Percentiles rank a stretch among this genome's conserved stretches.
phyloP scores from a whole-genome alignment of 2,329 filamentous ascomycete genomes.

The Purpureocillium takamizusanense region DNA sequence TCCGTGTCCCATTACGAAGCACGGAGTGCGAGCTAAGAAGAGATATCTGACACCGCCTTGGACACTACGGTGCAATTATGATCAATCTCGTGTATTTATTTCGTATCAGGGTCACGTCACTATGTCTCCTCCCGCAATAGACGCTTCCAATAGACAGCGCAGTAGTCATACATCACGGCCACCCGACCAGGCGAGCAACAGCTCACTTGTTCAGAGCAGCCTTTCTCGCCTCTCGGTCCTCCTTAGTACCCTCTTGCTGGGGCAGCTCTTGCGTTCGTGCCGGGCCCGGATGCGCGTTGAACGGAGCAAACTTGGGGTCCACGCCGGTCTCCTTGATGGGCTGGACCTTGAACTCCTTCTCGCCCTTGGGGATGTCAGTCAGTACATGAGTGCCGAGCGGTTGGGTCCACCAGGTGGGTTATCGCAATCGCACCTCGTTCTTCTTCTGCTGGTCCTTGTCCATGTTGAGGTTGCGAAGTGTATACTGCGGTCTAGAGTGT shows the following conservation, averaged over 20 bases:
- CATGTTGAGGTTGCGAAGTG: slow-evolving; percentile 5
- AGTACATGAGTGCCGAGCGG: too few relatives aligned
- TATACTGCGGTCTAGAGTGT: too few relatives aligned
- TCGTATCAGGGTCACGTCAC: too few relatives aligned
- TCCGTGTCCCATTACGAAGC: too few relatives aligned
- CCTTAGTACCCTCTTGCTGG: slow-evolving; percentile 52
- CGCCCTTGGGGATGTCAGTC: slow-evolving; percentile 21
- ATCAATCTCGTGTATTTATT: too few relatives aligned
- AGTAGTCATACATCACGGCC: background rate
- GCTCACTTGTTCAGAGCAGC: slow-evolving; percentile 53
- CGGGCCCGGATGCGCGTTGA: slow-evolving; percentile 49
- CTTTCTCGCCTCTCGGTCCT: slow-evolving; percentile 57
- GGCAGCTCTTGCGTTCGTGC: slow-evolving; percentile 45
- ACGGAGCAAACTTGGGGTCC: slow-evolving; percentile 40
- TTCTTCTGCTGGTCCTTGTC: slow-evolving; percentile 12
- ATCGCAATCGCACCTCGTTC: slow-evolving; percentile 21
- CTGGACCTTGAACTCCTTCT: slow-evolving; percentile 36
- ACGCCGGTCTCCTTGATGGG: slow-evolving; percentile 30
- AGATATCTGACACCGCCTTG: too few relatives aligned
- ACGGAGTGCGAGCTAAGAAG: too few relatives aligned
- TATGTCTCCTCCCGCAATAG: too few relatives aligned
- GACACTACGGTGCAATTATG: too few relatives aligned
- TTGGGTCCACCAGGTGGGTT: too few relatives aligned
- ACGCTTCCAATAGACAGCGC: background rate
- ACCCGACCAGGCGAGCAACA: background rate